phyloP scores from a whole-genome alignment of 2,329 filamentous ascomycete species.

The Gaeumannomyces tritici region DNA sequence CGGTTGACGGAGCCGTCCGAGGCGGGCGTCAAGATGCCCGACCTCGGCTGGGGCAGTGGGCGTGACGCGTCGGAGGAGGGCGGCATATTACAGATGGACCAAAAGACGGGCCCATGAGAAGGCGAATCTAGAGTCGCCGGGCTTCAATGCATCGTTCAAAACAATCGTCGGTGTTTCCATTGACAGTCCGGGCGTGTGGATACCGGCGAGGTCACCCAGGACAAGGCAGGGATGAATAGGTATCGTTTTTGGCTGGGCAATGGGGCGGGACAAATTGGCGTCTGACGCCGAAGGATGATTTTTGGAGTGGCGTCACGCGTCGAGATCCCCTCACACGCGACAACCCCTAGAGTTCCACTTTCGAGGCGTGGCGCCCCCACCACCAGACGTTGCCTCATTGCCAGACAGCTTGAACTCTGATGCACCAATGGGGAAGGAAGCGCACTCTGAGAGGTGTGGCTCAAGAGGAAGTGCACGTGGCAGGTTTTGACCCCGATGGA shows the following conservation, averaged over 20 bases:
- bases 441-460: not conserved
- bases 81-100: constrained; percentile 6
- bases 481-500: not conserved
- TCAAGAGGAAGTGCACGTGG: not conserved
- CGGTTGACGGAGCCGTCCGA: constrained; percentile 28
- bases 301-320: not conserved
- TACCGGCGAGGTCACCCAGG: not conserved
- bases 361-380: not conserved
- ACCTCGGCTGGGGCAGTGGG: constrained; percentile 10
- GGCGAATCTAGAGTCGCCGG: not conserved
- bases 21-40: constrained; percentile 30
- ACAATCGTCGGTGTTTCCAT: not conserved
- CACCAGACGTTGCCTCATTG: no score
- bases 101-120: not conserved
- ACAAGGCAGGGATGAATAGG: no score
- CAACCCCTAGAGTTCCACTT: not conserved
- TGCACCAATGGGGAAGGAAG: not conserved
- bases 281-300: not conserved
- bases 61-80: constrained; percentile 34
- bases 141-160: not conserved
- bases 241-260: not conserved
- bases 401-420: not conserved
- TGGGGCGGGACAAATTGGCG: not conserved
- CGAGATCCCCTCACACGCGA: not conserved
- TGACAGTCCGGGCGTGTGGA: not conserved